Evolutionary conservation across 1,284 basidiomycete species (phyloP), one percentile per base, ranked within the genome.

Genomic region (Trichosporon faecale): DNA sequence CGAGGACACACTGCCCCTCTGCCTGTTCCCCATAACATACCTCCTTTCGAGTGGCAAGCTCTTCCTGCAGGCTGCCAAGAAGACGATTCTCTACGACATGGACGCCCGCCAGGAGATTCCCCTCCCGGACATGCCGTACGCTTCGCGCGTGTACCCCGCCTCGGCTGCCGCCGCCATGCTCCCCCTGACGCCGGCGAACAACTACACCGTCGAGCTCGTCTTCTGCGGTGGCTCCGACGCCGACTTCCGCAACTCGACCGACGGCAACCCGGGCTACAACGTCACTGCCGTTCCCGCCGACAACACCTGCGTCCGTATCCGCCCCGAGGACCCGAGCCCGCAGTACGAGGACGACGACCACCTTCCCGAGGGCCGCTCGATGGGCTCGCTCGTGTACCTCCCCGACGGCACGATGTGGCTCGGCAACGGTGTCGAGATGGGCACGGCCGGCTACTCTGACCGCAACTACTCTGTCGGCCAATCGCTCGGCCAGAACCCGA

Each of bases 121-220:
- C n/a, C 75, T 82, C 8, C 75, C 74, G 9, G 81, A 85, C 72
- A 85, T 85, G 75, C 84, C 85, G 11, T 80, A 87, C 69, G 88
- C 94, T 61, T 87, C 88, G 61, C 91, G 93, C 68, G 92, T 95
- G 40, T 98, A 97, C 84, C 95, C 95, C 44, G 95, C 92, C 0
- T 95, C 93, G 0, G 95, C 90, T 70, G 95, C 91, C 3, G 88
- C 88, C 1, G 92, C 91, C 68, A 94, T 98, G 92, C 85, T 96
- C 7, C 94, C 95, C 1, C 85, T 98, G 57, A 95, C 93, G 0
- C 92, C 93, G 5, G 90, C 87, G 65, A 96, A 97, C 86, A 91
- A 93, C 83, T 98, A 92, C 85, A 88, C 86, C 0, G 91, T 91
- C 0, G 93, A 93, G 0, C 84, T 97, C 72, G 80, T 96, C 65